Evolutionary conservation across 2,329 filamentous ascomycete species (phyloP).

Genomic region (Penicillium griseofulvum): DNA sequence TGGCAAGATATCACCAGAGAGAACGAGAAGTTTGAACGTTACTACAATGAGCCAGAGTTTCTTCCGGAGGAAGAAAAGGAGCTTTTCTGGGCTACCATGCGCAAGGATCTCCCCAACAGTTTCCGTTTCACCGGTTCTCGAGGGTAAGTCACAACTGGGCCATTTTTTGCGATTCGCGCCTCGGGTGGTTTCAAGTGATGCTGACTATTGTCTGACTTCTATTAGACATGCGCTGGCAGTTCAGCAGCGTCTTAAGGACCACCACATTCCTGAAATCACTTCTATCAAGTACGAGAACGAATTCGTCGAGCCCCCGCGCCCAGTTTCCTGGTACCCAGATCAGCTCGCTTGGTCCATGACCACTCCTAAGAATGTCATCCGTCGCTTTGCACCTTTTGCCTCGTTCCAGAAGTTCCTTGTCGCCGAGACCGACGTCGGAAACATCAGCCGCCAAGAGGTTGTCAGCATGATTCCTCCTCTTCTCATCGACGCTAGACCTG

Average conservation of each 20-base stretch:
- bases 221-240: constrained; percentile 86
- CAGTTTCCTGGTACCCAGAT: constrained; percentile 91
- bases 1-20: constrained; percentile 68
- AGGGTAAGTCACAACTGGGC: constrained; percentile 56
- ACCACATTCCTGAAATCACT: constrained; percentile 87
- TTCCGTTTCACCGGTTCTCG: constrained; percentile 97
- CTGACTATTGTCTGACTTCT: constrained; percentile 10
- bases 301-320: constrained; percentile 74
- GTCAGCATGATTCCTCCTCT: constrained; percentile 99
- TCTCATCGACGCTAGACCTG: constrained; percentile 83
- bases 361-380: constrained; percentile 91
- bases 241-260: constrained; percentile 79
- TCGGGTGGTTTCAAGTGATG: background rate
- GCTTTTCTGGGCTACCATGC: constrained; percentile 79
- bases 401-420: constrained; percentile 98
- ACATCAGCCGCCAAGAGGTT: constrained; percentile 95
- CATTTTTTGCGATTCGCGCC: constrained; percentile 2
- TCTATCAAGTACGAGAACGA: constrained; percentile 81
- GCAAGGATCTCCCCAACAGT: constrained; percentile 87
- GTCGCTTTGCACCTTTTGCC: constrained; percentile 89
- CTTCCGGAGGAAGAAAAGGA: constrained; percentile 74
- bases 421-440: constrained; percentile 93
- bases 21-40: constrained; percentile 81
- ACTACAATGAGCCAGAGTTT: constrained; percentile 76
- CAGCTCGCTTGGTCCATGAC: constrained; percentile 97